Conservation (phyloP, 208 protist genomes). For the Phytomonas francai region DNA sequence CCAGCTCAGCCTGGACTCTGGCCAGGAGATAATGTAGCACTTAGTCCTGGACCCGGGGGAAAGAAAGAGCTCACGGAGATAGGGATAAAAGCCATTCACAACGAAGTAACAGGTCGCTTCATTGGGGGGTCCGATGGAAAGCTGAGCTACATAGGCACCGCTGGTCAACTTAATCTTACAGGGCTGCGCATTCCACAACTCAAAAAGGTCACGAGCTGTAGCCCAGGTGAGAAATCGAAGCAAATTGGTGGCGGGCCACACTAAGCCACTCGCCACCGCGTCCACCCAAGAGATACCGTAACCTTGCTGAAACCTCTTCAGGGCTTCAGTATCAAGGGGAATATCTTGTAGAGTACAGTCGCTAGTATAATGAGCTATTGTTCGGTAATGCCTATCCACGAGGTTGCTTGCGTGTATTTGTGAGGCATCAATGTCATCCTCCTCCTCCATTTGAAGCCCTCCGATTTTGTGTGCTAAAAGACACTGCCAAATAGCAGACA, state of each 20-base stretch:
- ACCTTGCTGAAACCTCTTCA: constrained; percentile 24
- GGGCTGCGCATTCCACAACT: constrained; percentile 24
- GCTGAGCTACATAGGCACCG: constrained; percentile 41
- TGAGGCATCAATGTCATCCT: constrained; percentile 30
- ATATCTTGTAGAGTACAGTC: constrained; percentile 21
- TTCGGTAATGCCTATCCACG: constrained; percentile 75
- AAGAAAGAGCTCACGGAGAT: constrained; percentile 36
- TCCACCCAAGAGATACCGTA: constrained; percentile 51
- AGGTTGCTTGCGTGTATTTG: constrained; percentile 26
- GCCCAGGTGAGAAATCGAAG: constrained; percentile 29
- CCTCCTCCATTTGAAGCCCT: constrained; percentile 27
- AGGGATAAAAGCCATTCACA: constrained; percentile 79
- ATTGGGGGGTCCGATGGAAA: neutral
- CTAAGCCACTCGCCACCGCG: constrained; percentile 32
- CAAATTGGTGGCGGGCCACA: constrained; percentile 70
- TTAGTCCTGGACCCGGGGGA: constrained; percentile 26
- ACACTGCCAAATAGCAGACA: neutral
- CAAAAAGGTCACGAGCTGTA: constrained; percentile 24
- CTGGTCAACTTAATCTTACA: constrained; percentile 25
- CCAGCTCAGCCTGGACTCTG: constrained; percentile 32
- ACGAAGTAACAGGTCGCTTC: constrained; percentile 26
- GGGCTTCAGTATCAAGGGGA: constrained; percentile 10
- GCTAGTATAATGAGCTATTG: constrained; percentile 51
- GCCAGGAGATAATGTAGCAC: constrained; percentile 66
- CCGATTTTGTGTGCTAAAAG: constrained; percentile 7